phyloP scores from a whole-genome alignment of 2,329 filamentous ascomycete genomes.

The Monilinia aucupariae region DNA sequence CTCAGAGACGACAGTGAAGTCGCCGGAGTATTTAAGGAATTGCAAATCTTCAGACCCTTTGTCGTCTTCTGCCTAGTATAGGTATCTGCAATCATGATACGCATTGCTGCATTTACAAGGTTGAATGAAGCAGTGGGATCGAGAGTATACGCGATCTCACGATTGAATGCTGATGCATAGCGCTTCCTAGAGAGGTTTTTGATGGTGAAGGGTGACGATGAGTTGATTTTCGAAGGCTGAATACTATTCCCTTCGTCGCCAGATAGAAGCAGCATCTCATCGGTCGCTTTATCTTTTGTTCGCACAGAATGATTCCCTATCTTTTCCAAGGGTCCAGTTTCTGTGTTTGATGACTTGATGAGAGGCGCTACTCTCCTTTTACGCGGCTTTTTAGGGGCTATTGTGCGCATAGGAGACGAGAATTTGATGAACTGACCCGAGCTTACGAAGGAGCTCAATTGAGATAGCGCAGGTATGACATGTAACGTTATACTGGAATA shows the following conservation, averaged over 20 bases:
- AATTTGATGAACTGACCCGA: background rate
- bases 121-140: slow-evolving; percentile 10
- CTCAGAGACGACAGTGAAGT: slow-evolving; percentile 13
- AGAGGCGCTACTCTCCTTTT: background rate
- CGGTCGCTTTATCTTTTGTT: background rate
- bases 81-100: slow-evolving; percentile 19
- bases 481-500: background rate
- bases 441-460: slow-evolving; percentile 1
- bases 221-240: background rate
- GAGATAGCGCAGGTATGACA: background rate
- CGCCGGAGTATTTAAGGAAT: slow-evolving; percentile 4
- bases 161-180: background rate
- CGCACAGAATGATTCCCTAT: too few species aligned
- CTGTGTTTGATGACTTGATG: too few species aligned
- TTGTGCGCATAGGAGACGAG: background rate
- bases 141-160: background rate
- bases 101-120: slow-evolving; percentile 19
- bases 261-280: background rate
- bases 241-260: background rate
- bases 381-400: background rate
- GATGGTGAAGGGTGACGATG: background rate
- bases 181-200: background rate
- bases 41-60: slow-evolving; percentile 19
- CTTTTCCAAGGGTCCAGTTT: background rate
- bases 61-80: background rate